Conservation (phyloP, 495 filamentous ascomycete species). For the Podospora sp. region DNA sequence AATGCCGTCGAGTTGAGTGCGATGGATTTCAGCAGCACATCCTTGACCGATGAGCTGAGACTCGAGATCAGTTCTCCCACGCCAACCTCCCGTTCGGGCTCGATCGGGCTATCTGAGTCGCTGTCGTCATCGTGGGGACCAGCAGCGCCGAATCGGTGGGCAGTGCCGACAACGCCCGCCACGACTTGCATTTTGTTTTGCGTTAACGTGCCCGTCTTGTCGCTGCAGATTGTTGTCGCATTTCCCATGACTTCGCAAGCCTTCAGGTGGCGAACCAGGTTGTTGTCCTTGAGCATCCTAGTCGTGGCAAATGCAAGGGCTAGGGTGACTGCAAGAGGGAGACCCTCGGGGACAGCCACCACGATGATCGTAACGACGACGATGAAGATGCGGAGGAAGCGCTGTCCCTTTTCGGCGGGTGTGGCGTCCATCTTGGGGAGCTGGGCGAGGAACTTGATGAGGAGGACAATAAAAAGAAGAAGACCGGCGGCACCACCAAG, state of each 20-base stretch:
- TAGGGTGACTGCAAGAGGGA: conserved; percentile 90
- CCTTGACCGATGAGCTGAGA: conserved; percentile 61
- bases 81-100: conserved; percentile 29
- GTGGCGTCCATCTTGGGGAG: conserved; percentile 57
- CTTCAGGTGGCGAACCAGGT: conserved; percentile 84
- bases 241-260: conserved; percentile 99
- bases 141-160: conserved; percentile 60
- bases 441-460: conserved; percentile 82
- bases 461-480: conserved; percentile 84
- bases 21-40: conserved; percentile 72
- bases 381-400: conserved; percentile 91
- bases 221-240: conserved; percentile 92
- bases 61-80: conserved; percentile 41
- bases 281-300: conserved; percentile 93
- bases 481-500: conserved; percentile 82
- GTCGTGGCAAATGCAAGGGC: conserved; percentile 94
- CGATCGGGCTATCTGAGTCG: conserved; percentile 18
- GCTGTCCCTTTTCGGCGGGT: conserved; percentile 77
- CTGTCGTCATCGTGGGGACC: not conserved
- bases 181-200: conserved; percentile 92
- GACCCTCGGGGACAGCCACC: conserved; percentile 90
- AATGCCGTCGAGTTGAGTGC: conserved; percentile 87
- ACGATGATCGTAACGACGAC: conserved; percentile 94
- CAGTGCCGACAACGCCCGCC: conserved; percentile 72
- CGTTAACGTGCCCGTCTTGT: conserved; percentile 95